phyloP scores from a whole-genome alignment of 1,284 basidiomycete genomes.

The Cryptococcus maquisensis region DNA sequence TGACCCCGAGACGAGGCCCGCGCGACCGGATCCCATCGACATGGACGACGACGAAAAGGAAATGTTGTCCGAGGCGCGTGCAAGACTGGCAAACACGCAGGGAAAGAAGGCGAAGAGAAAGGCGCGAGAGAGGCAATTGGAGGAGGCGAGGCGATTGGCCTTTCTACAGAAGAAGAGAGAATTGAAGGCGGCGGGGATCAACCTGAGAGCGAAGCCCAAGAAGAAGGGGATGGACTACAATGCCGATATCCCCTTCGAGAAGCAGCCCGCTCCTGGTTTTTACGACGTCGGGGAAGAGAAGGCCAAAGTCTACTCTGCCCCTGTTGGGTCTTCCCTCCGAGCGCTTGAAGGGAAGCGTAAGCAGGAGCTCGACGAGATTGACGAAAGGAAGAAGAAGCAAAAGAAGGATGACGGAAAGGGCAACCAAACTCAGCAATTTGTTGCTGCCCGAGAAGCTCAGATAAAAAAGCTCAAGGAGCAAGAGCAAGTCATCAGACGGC shows the following conservation, averaged over 20 bases:
- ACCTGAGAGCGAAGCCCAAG: conserved; percentile 77
- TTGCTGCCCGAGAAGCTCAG: conserved; percentile 89
- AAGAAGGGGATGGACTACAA: conserved; percentile 99
- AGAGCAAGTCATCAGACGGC: conserved; percentile 83
- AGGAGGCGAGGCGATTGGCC: conserved; percentile 90
- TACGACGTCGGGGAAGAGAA: conserved; percentile 96
- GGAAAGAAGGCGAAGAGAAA: conserved; percentile 99
- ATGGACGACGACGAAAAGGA: conserved; percentile 99
- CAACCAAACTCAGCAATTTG: conserved; percentile 83
- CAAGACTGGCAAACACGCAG: conserved; percentile 96
- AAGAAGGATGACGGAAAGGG: conserved; percentile 54
- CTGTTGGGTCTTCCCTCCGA: conserved; percentile 85
- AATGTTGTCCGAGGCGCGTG: conserved; percentile 98
- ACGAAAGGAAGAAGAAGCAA: conserved; percentile 78
- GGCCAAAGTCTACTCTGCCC: conserved; percentile 78
- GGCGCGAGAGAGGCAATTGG: conserved; percentile 90
- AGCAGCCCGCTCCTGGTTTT: conserved; percentile 90
- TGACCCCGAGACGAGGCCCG: conserved; percentile 97
- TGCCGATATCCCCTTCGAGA: conserved; percentile 97
- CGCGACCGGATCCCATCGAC: conserved; percentile 96
- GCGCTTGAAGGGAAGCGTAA: conserved; percentile 88
- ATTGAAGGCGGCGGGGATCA: conserved; percentile 94
- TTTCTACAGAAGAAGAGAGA: conserved; percentile 98
- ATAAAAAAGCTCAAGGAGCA: conserved; percentile 97
- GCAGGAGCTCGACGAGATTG: conserved; percentile 64